Conservation (phyloP, 169 alveolate genomes). For the Plasmodium knowlesi region DNA sequence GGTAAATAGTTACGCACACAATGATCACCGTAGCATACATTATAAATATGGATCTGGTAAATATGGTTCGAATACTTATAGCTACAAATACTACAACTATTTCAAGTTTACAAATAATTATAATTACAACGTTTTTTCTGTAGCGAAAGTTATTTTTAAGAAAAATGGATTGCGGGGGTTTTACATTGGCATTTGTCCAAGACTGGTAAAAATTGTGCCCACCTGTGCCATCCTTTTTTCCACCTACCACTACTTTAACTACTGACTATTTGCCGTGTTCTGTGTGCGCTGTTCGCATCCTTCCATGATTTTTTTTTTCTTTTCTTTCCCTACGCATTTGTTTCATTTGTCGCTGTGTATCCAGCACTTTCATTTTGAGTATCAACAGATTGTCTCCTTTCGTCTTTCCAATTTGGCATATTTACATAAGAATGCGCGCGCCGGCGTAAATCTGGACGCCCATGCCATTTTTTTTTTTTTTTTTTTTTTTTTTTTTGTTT, state of each 20-base stretch:
- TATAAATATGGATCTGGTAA: conserved; percentile 68
- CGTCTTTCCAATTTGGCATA: not conserved
- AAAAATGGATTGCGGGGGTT: conserved; percentile 64
- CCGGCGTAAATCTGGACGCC: not conserved
- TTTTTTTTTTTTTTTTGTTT: conserved; percentile 6
- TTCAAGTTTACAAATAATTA: conserved; percentile 57
- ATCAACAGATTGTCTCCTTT: not conserved
- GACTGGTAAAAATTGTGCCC: conserved; percentile 77
- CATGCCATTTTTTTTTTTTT: conserved; percentile 13
- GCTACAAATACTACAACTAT: conserved; percentile 56
- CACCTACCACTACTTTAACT: conserved; percentile 68
- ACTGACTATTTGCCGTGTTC: not conserved
- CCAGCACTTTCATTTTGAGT: not conserved
- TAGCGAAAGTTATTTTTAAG: conserved; percentile 48
- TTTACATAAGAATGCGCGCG: not conserved
- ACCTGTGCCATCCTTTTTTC: conserved; percentile 78
- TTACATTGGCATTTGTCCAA: conserved; percentile 76
- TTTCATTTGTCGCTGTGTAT: not conserved
- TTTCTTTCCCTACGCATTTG: not conserved
- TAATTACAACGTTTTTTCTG: conserved; percentile 66
- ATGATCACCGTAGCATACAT: conserved; percentile 51
- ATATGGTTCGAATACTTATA: conserved; percentile 68
- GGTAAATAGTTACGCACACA: conserved; percentile 61
- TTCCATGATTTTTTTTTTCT: not conserved
- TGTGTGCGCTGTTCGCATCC: not conserved